Conservation (phyloP, 1,284 basidiomycete species). For the Sanghuangporus baumii region DNA sequence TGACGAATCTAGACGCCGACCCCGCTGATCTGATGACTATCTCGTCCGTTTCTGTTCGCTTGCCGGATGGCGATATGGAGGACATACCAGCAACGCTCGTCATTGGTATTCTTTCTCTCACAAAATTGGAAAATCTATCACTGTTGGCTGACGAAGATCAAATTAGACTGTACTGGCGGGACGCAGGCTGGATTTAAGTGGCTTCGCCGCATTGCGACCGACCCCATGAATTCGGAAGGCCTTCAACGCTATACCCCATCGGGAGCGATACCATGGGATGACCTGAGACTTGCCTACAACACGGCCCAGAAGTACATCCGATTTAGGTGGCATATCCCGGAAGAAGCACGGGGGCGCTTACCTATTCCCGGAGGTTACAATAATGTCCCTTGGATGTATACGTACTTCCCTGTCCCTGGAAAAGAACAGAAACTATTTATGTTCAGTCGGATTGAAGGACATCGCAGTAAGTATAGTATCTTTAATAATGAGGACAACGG, state of each 20-base stretch:
- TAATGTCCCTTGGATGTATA: conserved; percentile 7
- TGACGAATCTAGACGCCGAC: background rate
- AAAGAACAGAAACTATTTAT: conserved; percentile 4
- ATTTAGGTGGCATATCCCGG: conserved; percentile 12
- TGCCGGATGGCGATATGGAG: background rate
- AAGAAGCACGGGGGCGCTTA: conserved; percentile 8
- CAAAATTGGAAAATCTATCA: background rate
- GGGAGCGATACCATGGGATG: conserved; percentile 4
- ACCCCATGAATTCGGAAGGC: background rate
- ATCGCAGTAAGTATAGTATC: conserved; percentile 13
- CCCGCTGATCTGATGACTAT: conserved; percentile 1
- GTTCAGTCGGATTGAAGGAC: conserved; percentile 9
- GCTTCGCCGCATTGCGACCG: conserved; percentile 7
- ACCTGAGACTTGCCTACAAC: conserved; percentile 11
- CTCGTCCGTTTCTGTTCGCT: conserved; percentile 9
- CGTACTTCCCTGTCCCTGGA: conserved; percentile 12
- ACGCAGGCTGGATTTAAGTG: conserved; percentile 19
- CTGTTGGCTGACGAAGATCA: background rate
- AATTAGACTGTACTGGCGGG: conserved; percentile 17
- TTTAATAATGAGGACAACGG: background rate
- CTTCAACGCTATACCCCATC: background rate
- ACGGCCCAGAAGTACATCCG: background rate
- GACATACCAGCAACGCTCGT: conserved; percentile 7
- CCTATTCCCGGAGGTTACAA: conserved; percentile 14
- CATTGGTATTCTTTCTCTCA: conserved; percentile 1